Evolutionary conservation across 2,329 filamentous ascomycete species (phyloP), one percentile per base, ranked within the genome.

Genomic region (Trichoderma brevicompactum): DNA sequence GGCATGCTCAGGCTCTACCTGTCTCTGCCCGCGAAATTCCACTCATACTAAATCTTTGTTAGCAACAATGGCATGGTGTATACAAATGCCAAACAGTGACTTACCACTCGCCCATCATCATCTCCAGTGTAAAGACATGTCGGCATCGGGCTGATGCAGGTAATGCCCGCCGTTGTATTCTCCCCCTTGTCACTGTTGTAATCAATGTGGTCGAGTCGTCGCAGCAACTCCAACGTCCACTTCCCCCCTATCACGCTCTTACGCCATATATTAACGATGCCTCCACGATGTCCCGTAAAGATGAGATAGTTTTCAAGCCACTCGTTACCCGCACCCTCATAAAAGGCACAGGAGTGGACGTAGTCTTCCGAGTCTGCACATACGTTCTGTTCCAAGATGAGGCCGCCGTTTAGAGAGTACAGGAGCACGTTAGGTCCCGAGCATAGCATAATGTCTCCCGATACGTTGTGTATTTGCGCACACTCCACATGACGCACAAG

Each of bases 61-160:
- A 70, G 67, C 58, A 17, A 10, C 7, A 10, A 1, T 12, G 10
- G 2, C 5, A 41, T 28, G 13, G 28, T 3, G 34, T 2, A 5
- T 41, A 9, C 32, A 12, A 28, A 65, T 4, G 4, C 3, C 7
- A 12, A 34, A 38, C 19, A 7, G 2, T 19, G 8, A 76, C 79
- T 76, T 69, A 95, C 92, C 78, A 99, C 94, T 81, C 89, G 85
- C 36, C 95, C 95, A 69, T 93, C 90, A 69, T 98, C 95, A 79
- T 98, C 95, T 3, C 94, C 95, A 0, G 94, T 97, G 77, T 97
- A 98, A 9, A 98, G 88, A 68, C 89, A 85, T 68, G 90, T 89
- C 61, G 92, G 87, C 84, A 94, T 91, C 2, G 94, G 91, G 65
- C 91, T 83, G 60, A 99, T 91, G 74, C 91, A 96, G 43, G 91